phyloP scores from a whole-genome alignment of 2,329 filamentous ascomycete species.

The Colletotrichum gigasporum region DNA sequence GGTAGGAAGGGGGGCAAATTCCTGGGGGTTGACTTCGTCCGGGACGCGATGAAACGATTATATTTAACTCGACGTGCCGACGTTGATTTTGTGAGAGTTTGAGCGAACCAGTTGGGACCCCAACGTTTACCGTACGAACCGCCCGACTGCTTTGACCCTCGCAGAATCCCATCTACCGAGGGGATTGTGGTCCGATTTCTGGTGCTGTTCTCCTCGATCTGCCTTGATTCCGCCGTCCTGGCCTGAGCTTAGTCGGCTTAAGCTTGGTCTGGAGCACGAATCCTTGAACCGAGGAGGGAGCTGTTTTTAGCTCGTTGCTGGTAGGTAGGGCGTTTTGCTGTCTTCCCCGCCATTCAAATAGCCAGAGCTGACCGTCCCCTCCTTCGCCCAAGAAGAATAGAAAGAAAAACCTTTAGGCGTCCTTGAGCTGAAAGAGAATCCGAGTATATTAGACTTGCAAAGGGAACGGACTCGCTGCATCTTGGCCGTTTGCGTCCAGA shows the following conservation, averaged over 20 bases:
- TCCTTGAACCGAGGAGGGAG: too few relatives aligned
- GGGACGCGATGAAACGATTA: background rate
- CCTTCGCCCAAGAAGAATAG: background rate
- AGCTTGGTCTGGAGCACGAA: background rate
- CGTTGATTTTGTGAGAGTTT: background rate
- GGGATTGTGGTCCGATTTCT: background rate
- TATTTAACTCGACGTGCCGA: background rate
- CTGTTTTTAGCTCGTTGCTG: too few relatives aligned
- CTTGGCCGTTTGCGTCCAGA: background rate
- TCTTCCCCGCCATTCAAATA: background rate
- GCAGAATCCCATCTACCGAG: background rate
- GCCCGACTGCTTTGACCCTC: too few relatives aligned
- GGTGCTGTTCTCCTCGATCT: background rate
- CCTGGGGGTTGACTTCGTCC: background rate
- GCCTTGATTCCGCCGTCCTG: background rate
- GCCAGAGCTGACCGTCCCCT: too few relatives aligned
- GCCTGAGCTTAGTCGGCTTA: background rate
- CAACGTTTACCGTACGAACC: too few relatives aligned
- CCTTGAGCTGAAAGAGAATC: background rate
- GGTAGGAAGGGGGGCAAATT: too few relatives aligned
- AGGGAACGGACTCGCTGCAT: too few relatives aligned
- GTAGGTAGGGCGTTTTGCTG: too few relatives aligned
- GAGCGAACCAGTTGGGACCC: background rate
- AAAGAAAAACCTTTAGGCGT: background rate
- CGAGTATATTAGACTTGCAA: too few relatives aligned